phyloP scores from a whole-genome alignment of 495 filamentous ascomycete species.

The Penicillium egyptiacum region DNA sequence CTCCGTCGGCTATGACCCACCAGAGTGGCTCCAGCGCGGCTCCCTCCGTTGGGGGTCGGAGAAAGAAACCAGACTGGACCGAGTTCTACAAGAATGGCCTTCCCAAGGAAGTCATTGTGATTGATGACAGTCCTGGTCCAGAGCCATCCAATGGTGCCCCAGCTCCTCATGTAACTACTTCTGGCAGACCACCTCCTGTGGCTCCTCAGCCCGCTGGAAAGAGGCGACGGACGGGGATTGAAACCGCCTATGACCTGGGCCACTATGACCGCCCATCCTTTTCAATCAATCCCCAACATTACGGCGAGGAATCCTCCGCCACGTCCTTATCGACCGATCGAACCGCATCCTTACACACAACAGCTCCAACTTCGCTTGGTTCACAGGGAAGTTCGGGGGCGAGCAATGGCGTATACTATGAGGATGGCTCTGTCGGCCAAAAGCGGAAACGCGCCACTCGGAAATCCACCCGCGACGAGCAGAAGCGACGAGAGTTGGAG shows the following conservation, averaged over 20 bases:
- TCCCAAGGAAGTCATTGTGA: conserved; percentile 92
- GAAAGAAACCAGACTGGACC: conserved; percentile 73
- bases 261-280: conserved; percentile 62
- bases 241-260: conserved; percentile 63
- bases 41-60: conserved; percentile 58
- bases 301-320: conserved; percentile 61
- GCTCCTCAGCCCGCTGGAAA: conserved; percentile 58
- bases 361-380: conserved; percentile 84
- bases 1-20: conserved; percentile 34
- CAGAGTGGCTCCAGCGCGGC: conserved; percentile 33
- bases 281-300: conserved; percentile 70
- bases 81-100: conserved; percentile 91
- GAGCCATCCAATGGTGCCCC: conserved; percentile 45
- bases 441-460: conserved; percentile 85
- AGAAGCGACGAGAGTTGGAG: conserved; percentile 70
- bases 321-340: conserved; percentile 79
- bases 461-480: conserved; percentile 75
- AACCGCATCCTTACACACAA: conserved; percentile 83
- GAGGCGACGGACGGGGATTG: conserved; percentile 61
- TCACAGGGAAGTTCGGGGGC: conserved; percentile 66
- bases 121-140: conserved; percentile 83
- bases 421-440: conserved; percentile 62
- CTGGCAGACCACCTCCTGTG: conserved; percentile 19
- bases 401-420: conserved; percentile 54
- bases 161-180: conserved; percentile 25